phyloP scores from a whole-genome alignment of 331 rosid genomes.

The Cydonia oblonga region DNA sequence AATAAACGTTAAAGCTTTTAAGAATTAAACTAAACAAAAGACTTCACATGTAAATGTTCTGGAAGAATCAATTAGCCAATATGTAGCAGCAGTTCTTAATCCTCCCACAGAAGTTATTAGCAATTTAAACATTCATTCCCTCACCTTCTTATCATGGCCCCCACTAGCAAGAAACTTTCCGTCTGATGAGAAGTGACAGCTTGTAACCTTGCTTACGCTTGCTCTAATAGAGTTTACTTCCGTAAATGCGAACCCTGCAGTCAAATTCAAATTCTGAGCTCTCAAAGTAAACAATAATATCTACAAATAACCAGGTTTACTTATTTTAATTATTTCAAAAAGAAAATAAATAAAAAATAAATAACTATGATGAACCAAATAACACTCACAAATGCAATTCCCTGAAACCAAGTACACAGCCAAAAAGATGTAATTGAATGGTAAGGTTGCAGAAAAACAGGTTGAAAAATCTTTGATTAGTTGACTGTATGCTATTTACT shows the following conservation, averaged over 20 bases:
- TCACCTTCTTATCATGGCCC: constrained; percentile 92
- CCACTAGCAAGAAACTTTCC: constrained; percentile 95
- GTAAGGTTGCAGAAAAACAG: neutral
- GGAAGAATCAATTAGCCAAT: neutral
- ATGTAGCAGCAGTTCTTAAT: neutral
- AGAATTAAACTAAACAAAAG: neutral
- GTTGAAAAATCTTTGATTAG: neutral
- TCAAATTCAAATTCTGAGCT: constrained; percentile 13
- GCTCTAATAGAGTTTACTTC: constrained; percentile 64
- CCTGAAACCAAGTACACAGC: neutral
- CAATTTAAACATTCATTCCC: neutral
- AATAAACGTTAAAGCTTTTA: neutral
- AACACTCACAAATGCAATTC: neutral
- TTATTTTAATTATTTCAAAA: too few relatives aligned
- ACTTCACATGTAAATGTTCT: neutral
- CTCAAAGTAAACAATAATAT: constrained; percentile 4
- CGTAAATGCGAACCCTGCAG: constrained; percentile 71
- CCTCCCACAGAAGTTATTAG: neutral
- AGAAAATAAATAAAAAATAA: neutral
- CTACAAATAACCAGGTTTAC: neutral
- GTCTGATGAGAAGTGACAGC: constrained; percentile 97
- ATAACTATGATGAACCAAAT: neutral
- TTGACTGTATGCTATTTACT: neutral
- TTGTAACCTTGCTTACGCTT: constrained; percentile 66
- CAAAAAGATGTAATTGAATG: neutral